These are phyloP conservation scores for Mycena rebaudengoi DNA, from an alignment of 768 basidiomycete species.

Conservation along the genomic window DNA sequence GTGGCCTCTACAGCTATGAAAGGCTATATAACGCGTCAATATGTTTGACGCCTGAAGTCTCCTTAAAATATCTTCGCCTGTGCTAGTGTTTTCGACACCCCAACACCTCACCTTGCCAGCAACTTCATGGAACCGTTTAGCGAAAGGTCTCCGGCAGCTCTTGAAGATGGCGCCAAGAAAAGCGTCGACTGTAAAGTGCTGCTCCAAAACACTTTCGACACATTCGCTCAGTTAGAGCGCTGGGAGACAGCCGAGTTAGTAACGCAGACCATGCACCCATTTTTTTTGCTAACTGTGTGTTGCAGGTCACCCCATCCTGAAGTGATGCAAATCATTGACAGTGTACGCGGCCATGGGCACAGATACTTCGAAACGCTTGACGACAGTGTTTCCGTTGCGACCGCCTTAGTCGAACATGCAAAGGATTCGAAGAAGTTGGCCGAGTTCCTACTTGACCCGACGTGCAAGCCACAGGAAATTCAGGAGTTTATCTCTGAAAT, in stretches of 20 bases:
- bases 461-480: slow-evolving; percentile 1
- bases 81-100: no score
- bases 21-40: no score
- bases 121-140: neutral
- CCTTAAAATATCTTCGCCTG: no score
- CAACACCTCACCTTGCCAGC: neutral
- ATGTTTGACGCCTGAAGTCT: no score
- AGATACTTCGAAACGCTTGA: slow-evolving; percentile 21
- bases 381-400: slow-evolving; percentile 15
- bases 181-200: slow-evolving; percentile 6
- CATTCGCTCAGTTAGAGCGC: slow-evolving; percentile 16
- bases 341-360: slow-evolving; percentile 14
- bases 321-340: slow-evolving; percentile 23
- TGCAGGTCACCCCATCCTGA: slow-evolving; percentile 20
- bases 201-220: neutral
- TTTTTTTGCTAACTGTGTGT: neutral
- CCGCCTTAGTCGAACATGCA: neutral
- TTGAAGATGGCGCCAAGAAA: slow-evolving; percentile 11
- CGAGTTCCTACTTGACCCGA: neutral
- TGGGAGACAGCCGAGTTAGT: slow-evolving; percentile 18
- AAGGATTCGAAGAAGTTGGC: neutral
- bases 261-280: neutral
- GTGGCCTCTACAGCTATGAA: no score
- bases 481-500: slow-evolving; percentile 14
- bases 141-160: slow-evolving; percentile 6